Evolutionary conservation across 495 filamentous ascomycete species (phyloP), one percentile per base, ranked within the genome.

Genomic region (Penicillium atrosanguineum): DNA sequence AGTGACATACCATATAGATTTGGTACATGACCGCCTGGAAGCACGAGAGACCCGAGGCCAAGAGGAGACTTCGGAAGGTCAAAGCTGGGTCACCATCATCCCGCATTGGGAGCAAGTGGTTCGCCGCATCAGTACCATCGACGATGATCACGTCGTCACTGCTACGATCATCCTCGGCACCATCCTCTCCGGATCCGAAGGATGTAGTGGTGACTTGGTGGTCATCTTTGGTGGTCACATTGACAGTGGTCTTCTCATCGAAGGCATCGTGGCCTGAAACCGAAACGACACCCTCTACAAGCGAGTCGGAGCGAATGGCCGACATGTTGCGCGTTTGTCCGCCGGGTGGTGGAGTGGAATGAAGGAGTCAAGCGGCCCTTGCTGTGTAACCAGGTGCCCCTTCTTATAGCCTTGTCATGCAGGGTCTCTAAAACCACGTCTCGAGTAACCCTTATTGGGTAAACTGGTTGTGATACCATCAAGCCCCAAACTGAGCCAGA

Each of bases 21-120:
- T 76, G 71, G 50, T 60, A 67, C 70, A 81, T 81, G 16, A 76
- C 70, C 18, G 76, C 72, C 46, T 76, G 72, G 58, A 81, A 77
- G 21, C 62, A 72, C 0, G 77, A 62, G 25, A 81, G 69, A 20
- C 52, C 48, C 14, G 74, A 70, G 25, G 74, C 75, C 34, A 81
- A 52, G 40, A 79, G 48, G 7, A 81, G 50, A 26, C 68, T 69
- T 1, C 77, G 70, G 52, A 80, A 78, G 20, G 70, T 80, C 45
- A 79, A 55, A 11, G 75, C 62, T 6, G 58, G 65, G 16, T 79
- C 71, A 36, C 55, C 53, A 52, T 80, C 77, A 56, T 80, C 76
- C 28, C 77, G 64, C 39, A 72, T n/a, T 1, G 77, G 67, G 14
- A 79, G 59, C 38, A 80, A 58, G 41, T 70, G 65, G 26, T 21